Percentiles rank a stretch among this genome's conserved stretches.
Conservation (phyloP, 2,329 filamentous ascomycete genomes). For the Hypoxylon sp. region DNA sequence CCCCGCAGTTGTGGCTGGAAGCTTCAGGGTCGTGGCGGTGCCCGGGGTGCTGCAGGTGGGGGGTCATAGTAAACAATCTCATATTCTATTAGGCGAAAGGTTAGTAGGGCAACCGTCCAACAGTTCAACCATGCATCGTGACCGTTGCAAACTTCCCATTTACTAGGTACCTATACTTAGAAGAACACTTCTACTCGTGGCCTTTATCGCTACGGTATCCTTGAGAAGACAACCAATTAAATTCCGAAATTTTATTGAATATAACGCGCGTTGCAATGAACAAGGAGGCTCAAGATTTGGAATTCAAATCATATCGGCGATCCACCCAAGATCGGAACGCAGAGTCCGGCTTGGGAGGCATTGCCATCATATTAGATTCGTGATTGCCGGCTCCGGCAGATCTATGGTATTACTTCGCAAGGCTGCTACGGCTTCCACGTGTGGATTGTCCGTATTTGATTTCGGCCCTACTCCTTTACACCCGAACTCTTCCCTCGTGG, state of each 20-base stretch:
- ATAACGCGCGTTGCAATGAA: neutral
- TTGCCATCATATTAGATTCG: neutral
- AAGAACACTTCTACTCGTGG: neutral
- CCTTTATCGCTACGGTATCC: neutral
- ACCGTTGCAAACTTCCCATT: too few relatives aligned
- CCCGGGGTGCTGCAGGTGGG: too few relatives aligned
- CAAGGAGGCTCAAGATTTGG: constrained; percentile 10
- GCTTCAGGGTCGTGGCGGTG: too few relatives aligned
- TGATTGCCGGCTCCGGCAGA: constrained; percentile 19
- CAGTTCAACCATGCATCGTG: too few relatives aligned
- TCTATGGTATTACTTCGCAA: neutral
- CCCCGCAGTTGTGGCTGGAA: neutral
- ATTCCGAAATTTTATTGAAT: neutral
- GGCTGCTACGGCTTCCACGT: constrained; percentile 6
- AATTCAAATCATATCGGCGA: constrained; percentile 1
- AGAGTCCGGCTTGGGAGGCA: constrained; percentile 1
- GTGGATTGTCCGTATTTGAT: neutral
- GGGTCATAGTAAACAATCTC: too few relatives aligned
- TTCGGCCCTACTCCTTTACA: constrained; percentile 30
- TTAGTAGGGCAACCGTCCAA: too few relatives aligned
- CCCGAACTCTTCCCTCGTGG: neutral
- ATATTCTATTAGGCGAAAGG: neutral
- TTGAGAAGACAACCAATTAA: neutral
- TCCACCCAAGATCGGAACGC: constrained; percentile 2
- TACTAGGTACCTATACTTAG: neutral